Evolutionary conservation across 768 basidiomycete species (phyloP), one percentile per base, ranked within the genome.

Genomic region (Dentipellis sp.): DNA sequence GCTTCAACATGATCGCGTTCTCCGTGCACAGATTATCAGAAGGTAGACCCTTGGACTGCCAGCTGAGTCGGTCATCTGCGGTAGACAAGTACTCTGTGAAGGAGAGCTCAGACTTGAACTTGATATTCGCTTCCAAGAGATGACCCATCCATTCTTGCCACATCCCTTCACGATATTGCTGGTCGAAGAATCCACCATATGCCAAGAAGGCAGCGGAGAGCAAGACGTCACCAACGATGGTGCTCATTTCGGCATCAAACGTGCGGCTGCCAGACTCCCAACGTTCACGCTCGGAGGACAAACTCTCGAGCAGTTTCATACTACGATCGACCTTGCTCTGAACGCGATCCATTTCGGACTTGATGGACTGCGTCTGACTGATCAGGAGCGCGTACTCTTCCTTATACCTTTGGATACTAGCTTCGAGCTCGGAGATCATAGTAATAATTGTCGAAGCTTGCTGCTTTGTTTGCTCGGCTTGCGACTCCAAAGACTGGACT

Each of bases 1-100:
- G 86, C 67, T 95, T 94, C 66, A 99, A 82, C 93, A 98, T 98
- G 71, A 98, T 94, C n/a, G 97, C 97, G 67, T 99, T 99, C 73
- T 98, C 97, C 1, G 91, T 92, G 62, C 93, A 97, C 47, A 99
- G 76, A 59, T 90, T 94, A 70, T 99, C 94, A 5, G 92, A 85
- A 1, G 97, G 97, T n/a, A 98, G 77, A 0, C 91, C 87, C 65
- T 93, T 94, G 34, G 92, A 88, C 70, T 95, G 93, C 97, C 94
- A 99, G 63, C 79, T 84, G 59, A 97, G 79, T 45, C 95, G 88
- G 66, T 98, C 92, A 66, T 98, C 97, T 1, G 94, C 94, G 2
- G 95, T 94, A 5, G 97, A 97, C 38, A 98, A 80, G 69, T 95
- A 99, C 65, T 99, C 97, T 0, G 92, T 84, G 63, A 97, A 81